Base-by-base conservation (phyloP, 768 basidiomycete species). In the Rubroboletus pulcherrimus region DNA sequence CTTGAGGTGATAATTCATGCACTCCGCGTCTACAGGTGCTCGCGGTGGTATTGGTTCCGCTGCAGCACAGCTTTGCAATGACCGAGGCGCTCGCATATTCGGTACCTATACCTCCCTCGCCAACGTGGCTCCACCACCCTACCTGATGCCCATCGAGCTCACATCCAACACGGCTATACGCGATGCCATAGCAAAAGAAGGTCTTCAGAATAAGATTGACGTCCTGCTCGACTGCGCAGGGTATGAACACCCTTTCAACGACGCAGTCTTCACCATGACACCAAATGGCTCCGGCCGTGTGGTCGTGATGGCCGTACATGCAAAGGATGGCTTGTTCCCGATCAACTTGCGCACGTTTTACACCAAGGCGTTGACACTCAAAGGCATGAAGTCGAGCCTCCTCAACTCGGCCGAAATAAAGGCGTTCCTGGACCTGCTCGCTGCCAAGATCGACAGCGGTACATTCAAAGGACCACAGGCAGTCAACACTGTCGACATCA, bases 41-140 rank as follows among this genome's bases (percentile, higher is more conserved):
- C 65, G 71, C 9, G 72, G 71, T 29, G 72, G 69, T 14, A 73
- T 72, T 21, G 71, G 72, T 14, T 69, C 71, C 14, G 71, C 70
- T 21, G 67, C 71, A 6, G 66, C 68, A 24, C 71, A 74, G 52
- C 53, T 73, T 2, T 71, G 72, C 54, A 59, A 60, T 4, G 69
- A 67, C 21, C 56, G 65, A 14, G 71, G 72, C 5, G 71, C 71
- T 4, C 67, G 61, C 15, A 48, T 72, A n/a, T 72, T 73, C 17
- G 71, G 71, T 10, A 73, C 71, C 12, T 73, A 72, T 30, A 69
- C 66, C 30, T 73, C 71, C 7, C 63, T 73, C 38, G 59, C 59
- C 1, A 63, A 61, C 9, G 65, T 35, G 10, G 50, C 44, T 0
- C 63, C 63, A 17, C 70, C 71, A 7, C 26, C 70, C 0, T 68